phyloP scores from a whole-genome alignment of 441 rosid genomes.

The Aquilaria agallochum region DNA sequence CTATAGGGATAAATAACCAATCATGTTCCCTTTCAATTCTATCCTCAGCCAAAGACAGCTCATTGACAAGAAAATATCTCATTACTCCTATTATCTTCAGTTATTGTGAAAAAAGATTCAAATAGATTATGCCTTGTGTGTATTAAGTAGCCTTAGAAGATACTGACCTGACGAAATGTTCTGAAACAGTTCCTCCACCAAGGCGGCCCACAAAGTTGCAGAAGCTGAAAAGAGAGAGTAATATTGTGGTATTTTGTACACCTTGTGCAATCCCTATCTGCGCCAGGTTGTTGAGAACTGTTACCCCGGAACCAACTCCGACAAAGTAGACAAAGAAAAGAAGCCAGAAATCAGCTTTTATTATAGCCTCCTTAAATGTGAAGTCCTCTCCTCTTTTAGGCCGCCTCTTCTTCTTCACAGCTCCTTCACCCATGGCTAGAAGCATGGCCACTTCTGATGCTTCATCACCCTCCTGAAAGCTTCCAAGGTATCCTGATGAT shows the following conservation, averaged over 20 bases:
- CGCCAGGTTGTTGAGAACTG: slow-evolving; percentile 46
- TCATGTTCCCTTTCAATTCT: too few species aligned
- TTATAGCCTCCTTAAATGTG: slow-evolving; percentile 33
- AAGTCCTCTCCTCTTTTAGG: slow-evolving; percentile 54
- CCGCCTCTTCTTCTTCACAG: slow-evolving; percentile 41
- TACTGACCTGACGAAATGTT: slow-evolving; percentile 42
- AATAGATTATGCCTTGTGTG: background rate
- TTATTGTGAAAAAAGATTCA: background rate
- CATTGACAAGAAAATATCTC: too few species aligned
- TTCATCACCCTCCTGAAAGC: slow-evolving; percentile 26
- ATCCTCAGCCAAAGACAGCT: too few species aligned
- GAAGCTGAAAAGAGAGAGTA: slow-evolving; percentile 44
- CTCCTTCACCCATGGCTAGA: slow-evolving; percentile 47
- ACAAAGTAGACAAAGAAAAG: slow-evolving; percentile 43
- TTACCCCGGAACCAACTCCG: slow-evolving; percentile 46
- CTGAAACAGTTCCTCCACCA: slow-evolving; percentile 41
- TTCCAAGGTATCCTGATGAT: slow-evolving; percentile 24
- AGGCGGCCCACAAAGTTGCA: slow-evolving; percentile 44
- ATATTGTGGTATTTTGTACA: slow-evolving; percentile 27
- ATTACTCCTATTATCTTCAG: too few species aligned
- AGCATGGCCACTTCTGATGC: slow-evolving; percentile 37
- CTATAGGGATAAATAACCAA: too few species aligned
- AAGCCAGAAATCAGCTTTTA: slow-evolving; percentile 55
- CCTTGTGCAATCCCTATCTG: slow-evolving; percentile 47
- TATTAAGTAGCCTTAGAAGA: background rate